phyloP scores from a whole-genome alignment of 805 yeast species.

The Pichia cephalocereana region DNA sequence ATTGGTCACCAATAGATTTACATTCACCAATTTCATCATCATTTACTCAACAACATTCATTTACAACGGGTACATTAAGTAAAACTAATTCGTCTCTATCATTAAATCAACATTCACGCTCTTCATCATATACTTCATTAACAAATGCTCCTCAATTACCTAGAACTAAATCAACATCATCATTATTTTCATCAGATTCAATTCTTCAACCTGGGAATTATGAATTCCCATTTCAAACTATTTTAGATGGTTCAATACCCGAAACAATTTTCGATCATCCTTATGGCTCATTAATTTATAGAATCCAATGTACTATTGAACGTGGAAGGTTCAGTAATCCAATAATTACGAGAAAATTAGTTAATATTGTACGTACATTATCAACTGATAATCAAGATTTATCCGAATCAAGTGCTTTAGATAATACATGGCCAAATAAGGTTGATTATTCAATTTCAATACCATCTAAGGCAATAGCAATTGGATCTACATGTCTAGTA shows the following conservation, averaged over 20 bases:
- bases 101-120: slow-evolving; percentile 20
- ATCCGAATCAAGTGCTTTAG: slow-evolving; percentile 87
- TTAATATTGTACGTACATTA: slow-evolving; percentile 78
- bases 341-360: slow-evolving; percentile 55
- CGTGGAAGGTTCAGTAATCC: slow-evolving; percentile 68
- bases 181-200: slow-evolving; percentile 17
- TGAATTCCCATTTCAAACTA: slow-evolving; percentile 80
- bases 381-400: slow-evolving; percentile 82
- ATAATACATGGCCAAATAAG: slow-evolving; percentile 91
- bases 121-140: no score
- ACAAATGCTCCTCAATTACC: no score
- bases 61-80: slow-evolving; percentile 24
- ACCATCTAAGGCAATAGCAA: slow-evolving; percentile 82
- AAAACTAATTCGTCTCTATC: slow-evolving; percentile 32
- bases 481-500: slow-evolving; percentile 72
- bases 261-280: slow-evolving; percentile 90
- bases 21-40: slow-evolving; percentile 23
- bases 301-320: slow-evolving; percentile 71
- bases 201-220: slow-evolving; percentile 66
- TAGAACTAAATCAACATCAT: slow-evolving; percentile 10
- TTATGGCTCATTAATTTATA: slow-evolving; percentile 64
- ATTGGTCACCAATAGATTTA: slow-evolving; percentile 64
- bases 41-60: slow-evolving; percentile 5
- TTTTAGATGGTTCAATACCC: slow-evolving; percentile 74
- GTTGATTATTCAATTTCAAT: slow-evolving; percentile 82